Percentiles rank a stretch among this genome's conserved stretches.
phyloP scores from a whole-genome alignment of 1,284 basidiomycete species.

The Takashimella koratensis region DNA sequence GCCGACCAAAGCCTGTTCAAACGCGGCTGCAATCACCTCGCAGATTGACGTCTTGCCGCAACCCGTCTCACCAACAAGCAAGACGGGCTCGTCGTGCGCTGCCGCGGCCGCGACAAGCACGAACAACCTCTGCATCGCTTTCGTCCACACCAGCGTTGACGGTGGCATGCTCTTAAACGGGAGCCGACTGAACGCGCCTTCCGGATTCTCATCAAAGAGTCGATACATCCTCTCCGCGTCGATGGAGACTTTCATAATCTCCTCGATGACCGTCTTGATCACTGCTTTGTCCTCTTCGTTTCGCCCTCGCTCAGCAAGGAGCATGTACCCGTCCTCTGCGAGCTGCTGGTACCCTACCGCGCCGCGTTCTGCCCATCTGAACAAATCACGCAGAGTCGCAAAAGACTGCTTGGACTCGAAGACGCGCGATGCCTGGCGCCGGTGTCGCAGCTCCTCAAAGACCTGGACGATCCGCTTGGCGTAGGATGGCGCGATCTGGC shows the following conservation, averaged over 20 bases:
- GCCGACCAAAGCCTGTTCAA: slow-evolving; percentile 62
- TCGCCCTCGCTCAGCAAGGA: slow-evolving; percentile 87
- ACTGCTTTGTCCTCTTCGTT: slow-evolving; percentile 77
- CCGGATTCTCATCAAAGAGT: slow-evolving; percentile 54
- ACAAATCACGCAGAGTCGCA: slow-evolving; percentile 93
- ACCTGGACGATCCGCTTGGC: slow-evolving; percentile 86
- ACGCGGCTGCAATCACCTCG: slow-evolving; percentile 74
- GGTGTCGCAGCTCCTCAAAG: slow-evolving; percentile 89
- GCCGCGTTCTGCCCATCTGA: slow-evolving; percentile 91
- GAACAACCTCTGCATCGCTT: slow-evolving; percentile 87
- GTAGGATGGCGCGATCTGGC: slow-evolving; percentile 87
- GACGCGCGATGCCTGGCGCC: slow-evolving; percentile 82
- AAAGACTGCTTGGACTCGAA: slow-evolving; percentile 98
- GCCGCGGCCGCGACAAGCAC: slow-evolving; percentile 77
- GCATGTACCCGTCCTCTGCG: slow-evolving; percentile 96
- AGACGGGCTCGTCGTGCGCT: slow-evolving; percentile 86
- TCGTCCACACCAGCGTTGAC: slow-evolving; percentile 75
- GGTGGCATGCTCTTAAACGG: slow-evolving; percentile 26
- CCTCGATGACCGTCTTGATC: slow-evolving; percentile 90
- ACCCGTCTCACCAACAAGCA: slow-evolving; percentile 98
- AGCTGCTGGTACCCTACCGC: slow-evolving; percentile 87
- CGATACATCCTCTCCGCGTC: slow-evolving; percentile 68
- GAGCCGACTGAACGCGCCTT: slow-evolving; percentile 43
- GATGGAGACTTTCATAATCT: slow-evolving; percentile 82
- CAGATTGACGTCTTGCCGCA: slow-evolving; percentile 97